Evolutionary conservation across 495 filamentous ascomycete genomes (phyloP).

Genomic region (Penicillium parvum): DNA sequence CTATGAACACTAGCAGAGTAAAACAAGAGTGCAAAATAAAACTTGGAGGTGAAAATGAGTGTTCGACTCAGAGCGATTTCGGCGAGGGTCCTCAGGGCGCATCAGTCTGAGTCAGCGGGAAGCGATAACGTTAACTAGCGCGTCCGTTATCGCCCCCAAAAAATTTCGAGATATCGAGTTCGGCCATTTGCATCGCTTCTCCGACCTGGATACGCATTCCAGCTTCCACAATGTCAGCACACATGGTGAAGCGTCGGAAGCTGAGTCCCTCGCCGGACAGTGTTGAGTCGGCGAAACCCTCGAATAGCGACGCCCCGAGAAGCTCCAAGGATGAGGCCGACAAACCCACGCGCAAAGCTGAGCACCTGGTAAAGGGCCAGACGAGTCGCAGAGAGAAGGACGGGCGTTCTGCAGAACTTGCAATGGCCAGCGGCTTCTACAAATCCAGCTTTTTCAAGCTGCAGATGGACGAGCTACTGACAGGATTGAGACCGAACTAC

Average conservation of each 20-base stretch:
- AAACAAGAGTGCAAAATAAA: constrained; percentile 10
- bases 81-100: constrained; percentile 21
- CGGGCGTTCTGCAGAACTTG: constrained; percentile 36
- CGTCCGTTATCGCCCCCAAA: constrained; percentile 19
- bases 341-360: constrained; percentile 10
- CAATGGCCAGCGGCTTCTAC: constrained; percentile 47
- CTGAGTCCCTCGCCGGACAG: constrained; percentile 28
- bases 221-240: constrained; percentile 31
- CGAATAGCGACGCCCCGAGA: neutral
- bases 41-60: neutral
- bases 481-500: constrained; percentile 64
- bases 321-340: constrained; percentile 9
- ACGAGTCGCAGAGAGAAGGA: constrained; percentile 16
- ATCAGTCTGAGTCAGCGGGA: neutral
- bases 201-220: neutral
- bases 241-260: constrained; percentile 35
- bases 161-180: constrained; percentile 17
- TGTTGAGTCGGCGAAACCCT: constrained; percentile 7
- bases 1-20: neutral
- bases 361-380: constrained; percentile 7
- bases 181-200: neutral
- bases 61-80: constrained; percentile 30
- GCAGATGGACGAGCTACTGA: constrained; percentile 78
- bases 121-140: too few relatives aligned
- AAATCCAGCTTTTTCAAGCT: constrained; percentile 78